A percentile compares a stretch with the other conserved stretches of the same genome.
These are phyloP conservation scores for Aspergillus felis DNA, from an alignment of 2,329 filamentous ascomycete species.

Conservation along the genomic window DNA sequence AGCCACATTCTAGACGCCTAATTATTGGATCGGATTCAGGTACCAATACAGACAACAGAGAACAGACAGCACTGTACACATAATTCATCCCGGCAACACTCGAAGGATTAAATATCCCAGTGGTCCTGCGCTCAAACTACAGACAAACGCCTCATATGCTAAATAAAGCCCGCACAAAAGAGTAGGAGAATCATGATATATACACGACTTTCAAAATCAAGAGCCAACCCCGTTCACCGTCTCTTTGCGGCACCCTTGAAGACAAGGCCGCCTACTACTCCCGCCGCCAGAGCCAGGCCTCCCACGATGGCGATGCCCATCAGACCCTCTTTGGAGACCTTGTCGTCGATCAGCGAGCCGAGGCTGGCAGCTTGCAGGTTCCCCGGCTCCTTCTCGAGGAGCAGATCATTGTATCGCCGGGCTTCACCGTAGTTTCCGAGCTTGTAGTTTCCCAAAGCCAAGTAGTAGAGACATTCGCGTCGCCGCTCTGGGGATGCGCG, in stretches of 20 bases:
- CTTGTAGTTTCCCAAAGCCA: constrained; percentile 96
- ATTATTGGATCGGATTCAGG: too few relatives aligned
- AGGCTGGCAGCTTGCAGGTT: constrained; percentile 90
- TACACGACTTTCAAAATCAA: neutral
- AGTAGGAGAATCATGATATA: neutral
- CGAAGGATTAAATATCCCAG: neutral
- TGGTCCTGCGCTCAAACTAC: constrained; percentile 7
- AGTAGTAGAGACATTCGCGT: constrained; percentile 96
- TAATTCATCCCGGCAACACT: neutral
- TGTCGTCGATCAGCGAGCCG: constrained; percentile 86
- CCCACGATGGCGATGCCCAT: constrained; percentile 94
- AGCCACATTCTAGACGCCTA: neutral
- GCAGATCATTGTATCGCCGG: constrained; percentile 85
- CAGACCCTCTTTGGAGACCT: constrained; percentile 89
- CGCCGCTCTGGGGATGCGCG: constrained; percentile 86
- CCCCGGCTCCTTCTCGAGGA: constrained; percentile 83
- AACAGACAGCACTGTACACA: neutral
- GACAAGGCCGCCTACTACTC: constrained; percentile 84
- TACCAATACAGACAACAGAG: neutral
- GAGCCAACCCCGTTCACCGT: constrained; percentile 34
- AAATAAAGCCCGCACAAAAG: neutral
- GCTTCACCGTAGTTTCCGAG: constrained; percentile 96
- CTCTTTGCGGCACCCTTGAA: constrained; percentile 66
- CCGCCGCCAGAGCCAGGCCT: constrained; percentile 85
- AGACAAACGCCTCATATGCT: neutral